Percentiles rank a stretch among this genome's conserved stretches.
Evolutionary conservation across 129 eudicot species (phyloP).

Genomic region (Artemisia argyi): DNA sequence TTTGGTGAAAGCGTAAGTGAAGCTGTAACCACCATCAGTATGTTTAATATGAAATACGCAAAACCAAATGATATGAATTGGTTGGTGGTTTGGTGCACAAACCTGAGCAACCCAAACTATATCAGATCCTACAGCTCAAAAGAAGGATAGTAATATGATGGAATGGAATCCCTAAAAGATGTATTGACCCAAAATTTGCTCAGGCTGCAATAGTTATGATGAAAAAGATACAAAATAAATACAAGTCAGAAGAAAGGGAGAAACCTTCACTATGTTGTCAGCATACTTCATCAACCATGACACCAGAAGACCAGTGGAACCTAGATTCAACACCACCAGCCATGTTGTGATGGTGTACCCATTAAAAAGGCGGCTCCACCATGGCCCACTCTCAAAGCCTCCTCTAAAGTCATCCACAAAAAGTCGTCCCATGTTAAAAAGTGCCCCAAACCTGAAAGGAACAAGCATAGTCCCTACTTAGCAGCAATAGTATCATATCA

Average conservation of each 20-base stretch:
- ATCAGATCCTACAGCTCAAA: constrained; percentile 1
- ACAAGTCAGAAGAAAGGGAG: background rate
- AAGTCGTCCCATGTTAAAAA: constrained; percentile 84
- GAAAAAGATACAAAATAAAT: constrained; percentile 1
- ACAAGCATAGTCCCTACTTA: constrained; percentile 1
- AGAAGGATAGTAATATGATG: background rate
- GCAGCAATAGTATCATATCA: constrained; percentile 3
- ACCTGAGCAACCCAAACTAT: constrained; percentile 5
- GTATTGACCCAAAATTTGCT: background rate
- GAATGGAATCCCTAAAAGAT: constrained; percentile 1
- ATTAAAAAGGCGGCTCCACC: constrained; percentile 86
- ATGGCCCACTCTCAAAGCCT: constrained; percentile 87
- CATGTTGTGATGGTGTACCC: constrained; percentile 87
- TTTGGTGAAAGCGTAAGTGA: no score
- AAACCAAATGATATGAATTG: background rate
- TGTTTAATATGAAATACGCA: constrained; percentile 10
- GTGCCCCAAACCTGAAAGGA: constrained; percentile 72
- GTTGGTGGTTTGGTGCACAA: constrained; percentile 1
- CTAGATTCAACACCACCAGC: constrained; percentile 91
- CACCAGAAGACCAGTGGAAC: constrained; percentile 86
- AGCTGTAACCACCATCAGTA: background rate
- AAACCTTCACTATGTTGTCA: constrained; percentile 93
- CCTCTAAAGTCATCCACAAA: constrained; percentile 81
- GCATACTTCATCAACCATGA: constrained; percentile 99
- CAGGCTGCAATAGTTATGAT: constrained; percentile 13